These are phyloP conservation scores for Saccharomyces jurei DNA, from an alignment of 805 yeast species.

Conservation along the genomic window DNA sequence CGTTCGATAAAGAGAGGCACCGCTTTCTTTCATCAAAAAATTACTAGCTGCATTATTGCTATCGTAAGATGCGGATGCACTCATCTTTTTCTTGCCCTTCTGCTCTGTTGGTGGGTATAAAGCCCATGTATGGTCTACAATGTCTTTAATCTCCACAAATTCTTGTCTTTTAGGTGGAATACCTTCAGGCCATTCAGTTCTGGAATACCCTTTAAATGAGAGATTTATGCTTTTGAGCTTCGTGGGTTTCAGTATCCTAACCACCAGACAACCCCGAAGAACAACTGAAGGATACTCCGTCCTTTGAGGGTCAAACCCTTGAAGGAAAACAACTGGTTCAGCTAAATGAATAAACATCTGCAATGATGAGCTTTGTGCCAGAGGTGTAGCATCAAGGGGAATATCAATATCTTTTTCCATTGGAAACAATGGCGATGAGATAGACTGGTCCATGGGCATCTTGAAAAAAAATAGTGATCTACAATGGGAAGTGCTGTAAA, in stretches of 20 bases:
- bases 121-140: slow-evolving; percentile 85
- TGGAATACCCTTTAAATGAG: slow-evolving; percentile 55
- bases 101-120: slow-evolving; percentile 54
- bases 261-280: slow-evolving; percentile 68
- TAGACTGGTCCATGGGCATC: slow-evolving; percentile 14
- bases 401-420: slow-evolving; percentile 43
- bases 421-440: slow-evolving; percentile 43
- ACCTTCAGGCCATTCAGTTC: slow-evolving; percentile 97
- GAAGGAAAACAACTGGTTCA: slow-evolving; percentile 71
- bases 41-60: slow-evolving; percentile 8
- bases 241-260: slow-evolving; percentile 63
- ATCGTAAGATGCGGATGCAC: background rate
- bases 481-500: background rate
- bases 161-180: slow-evolving; percentile 81
- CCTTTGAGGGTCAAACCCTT: slow-evolving; percentile 69
- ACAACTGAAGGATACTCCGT: slow-evolving; percentile 65
- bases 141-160: slow-evolving; percentile 53
- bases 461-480: background rate
- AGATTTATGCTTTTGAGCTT: slow-evolving; percentile 59
- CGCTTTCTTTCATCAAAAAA: slow-evolving; percentile 15
- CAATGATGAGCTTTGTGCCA: slow-evolving; percentile 54
- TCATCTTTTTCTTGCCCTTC: slow-evolving; percentile 18
- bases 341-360: slow-evolving; percentile 68
- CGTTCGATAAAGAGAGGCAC: slow-evolving; percentile 23
- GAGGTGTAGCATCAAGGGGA: slow-evolving; percentile 36